Conservation (phyloP, 257 asterid species). For the Plantago major region DNA sequence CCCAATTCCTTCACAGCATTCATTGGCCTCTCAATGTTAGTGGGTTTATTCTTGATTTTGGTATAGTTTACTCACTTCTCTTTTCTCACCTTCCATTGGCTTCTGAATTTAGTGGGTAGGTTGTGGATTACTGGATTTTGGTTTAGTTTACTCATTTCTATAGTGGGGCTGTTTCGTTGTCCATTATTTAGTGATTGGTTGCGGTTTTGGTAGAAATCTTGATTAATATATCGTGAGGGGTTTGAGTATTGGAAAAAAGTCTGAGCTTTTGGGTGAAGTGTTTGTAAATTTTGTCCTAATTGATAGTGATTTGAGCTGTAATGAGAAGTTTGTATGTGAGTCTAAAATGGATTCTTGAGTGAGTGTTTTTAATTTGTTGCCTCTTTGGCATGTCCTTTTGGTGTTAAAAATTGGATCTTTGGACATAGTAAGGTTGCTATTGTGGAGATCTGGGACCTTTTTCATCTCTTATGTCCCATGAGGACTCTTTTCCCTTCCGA, state of each 20-base stretch:
- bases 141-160: no score
- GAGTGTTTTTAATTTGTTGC: conserved; percentile 8
- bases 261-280: background rate
- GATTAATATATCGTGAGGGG: conserved; percentile 29
- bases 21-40: conserved; percentile 27
- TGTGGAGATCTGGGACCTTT: conserved; percentile 94
- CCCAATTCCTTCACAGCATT: conserved; percentile 33
- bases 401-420: conserved; percentile 1
- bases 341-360: conserved; percentile 4
- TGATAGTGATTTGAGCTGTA: conserved; percentile 13
- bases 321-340: conserved; percentile 24
- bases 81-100: background rate
- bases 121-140: conserved; percentile 13
- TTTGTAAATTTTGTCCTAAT: conserved; percentile 19
- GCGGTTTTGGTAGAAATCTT: conserved; percentile 57
- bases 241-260: conserved; percentile 10
- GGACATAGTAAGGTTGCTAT: conserved; percentile 31
- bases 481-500: conserved; percentile 83
- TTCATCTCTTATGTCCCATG: conserved; percentile 86
- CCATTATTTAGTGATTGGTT: conserved; percentile 36
- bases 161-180: conserved; percentile 12
- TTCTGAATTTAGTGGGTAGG: conserved; percentile 28
- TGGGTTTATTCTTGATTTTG: conserved; percentile 36
- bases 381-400: conserved; percentile 2
- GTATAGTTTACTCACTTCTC: conserved; percentile 21